Evolutionary conservation across 2,329 filamentous ascomycete species (phyloP).

Genomic region (Paraphaeosphaeria sporulosa): DNA sequence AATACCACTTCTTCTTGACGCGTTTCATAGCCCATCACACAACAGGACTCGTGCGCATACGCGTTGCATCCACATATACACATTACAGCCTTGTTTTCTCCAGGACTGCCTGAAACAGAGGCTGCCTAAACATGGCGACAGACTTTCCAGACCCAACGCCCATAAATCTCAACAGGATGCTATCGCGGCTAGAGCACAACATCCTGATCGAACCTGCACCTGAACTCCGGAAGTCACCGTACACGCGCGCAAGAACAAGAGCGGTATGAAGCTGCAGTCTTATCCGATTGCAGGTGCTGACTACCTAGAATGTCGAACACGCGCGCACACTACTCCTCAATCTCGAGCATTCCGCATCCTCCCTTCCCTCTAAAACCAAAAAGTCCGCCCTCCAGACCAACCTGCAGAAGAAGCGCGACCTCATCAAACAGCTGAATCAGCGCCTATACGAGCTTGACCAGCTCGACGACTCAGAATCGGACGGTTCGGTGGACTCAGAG

Average conservation of each 20-base stretch:
- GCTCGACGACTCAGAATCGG: constrained; percentile 53
- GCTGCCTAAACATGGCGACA: constrained; percentile 25
- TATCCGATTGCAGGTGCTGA: background rate
- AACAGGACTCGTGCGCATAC: no score
- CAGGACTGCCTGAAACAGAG: no score
- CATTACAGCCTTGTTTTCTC: no score
- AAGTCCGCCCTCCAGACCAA: constrained; percentile 69
- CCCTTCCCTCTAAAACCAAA: constrained; percentile 52
- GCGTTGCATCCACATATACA: no score
- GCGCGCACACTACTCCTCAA: constrained; percentile 73
- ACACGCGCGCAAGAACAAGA: constrained; percentile 68
- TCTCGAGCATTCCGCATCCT: constrained; percentile 72
- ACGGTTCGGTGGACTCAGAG: constrained; percentile 46
- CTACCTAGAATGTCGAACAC: constrained; percentile 71
- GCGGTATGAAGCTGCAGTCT: constrained; percentile 54
- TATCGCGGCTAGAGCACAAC: constrained; percentile 70
- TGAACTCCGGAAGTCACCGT: constrained; percentile 65
- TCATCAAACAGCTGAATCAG: constrained; percentile 71
- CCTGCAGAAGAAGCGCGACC: constrained; percentile 69
- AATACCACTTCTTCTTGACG: background rate
- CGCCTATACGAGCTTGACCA: constrained; percentile 73
- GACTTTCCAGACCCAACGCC: constrained; percentile 35
- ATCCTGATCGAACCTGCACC: constrained; percentile 69
- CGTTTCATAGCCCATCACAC: background rate
- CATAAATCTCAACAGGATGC: constrained; percentile 67